Conservation (phyloP, 139 green algal species). For the Volvox reticuliferus region DNA sequence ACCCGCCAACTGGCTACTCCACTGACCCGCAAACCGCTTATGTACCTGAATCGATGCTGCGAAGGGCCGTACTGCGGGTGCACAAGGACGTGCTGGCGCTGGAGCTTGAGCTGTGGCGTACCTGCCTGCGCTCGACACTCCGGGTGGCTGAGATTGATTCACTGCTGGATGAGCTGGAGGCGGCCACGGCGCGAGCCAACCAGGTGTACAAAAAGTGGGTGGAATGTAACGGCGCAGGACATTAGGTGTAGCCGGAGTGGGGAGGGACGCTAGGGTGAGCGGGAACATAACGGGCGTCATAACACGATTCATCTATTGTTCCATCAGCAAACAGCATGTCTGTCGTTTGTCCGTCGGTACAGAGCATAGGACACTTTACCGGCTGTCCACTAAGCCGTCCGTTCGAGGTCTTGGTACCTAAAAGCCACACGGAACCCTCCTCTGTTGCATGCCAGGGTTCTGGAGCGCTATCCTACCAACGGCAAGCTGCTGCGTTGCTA, state of each 20-base stretch:
- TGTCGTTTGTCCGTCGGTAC: too few species aligned
- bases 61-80: slow-evolving; percentile 31
- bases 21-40: too few species aligned
- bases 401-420: too few species aligned
- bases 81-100: slow-evolving; percentile 44
- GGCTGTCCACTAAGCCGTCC: too few species aligned
- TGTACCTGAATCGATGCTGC: background rate
- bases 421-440: too few species aligned
- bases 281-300: too few species aligned
- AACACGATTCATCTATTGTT: too few species aligned
- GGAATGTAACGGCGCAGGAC: too few species aligned
- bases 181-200: background rate
- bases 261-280: background rate
- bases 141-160: background rate
- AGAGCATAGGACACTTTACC: too few species aligned
- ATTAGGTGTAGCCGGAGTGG: too few species aligned
- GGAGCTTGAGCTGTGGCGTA: slow-evolving; percentile 46
- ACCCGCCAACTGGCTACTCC: too few species aligned
- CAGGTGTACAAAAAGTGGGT: slow-evolving; percentile 25
- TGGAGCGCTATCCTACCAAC: slow-evolving; percentile 63
- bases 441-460: background rate
- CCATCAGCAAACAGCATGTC: too few species aligned
- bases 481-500: slow-evolving; percentile 56
- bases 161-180: slow-evolving; percentile 17
- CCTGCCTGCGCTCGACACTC: slow-evolving; percentile 18